Percentiles rank a stretch among this genome's conserved stretches.
phyloP scores from a whole-genome alignment of 140 eudicot species.

The Flaveria floridana region DNA sequence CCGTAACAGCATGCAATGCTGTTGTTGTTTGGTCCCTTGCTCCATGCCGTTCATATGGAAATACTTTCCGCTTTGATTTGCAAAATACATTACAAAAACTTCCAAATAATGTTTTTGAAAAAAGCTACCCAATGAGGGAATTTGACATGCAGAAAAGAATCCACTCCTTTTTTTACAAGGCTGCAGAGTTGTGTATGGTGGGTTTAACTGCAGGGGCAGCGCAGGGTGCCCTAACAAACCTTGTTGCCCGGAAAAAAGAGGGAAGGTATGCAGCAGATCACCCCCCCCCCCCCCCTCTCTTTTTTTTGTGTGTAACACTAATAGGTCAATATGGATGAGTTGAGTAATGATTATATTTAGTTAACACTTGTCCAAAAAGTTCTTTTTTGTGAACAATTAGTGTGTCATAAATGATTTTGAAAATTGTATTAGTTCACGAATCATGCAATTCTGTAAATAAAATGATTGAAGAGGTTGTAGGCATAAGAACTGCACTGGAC shows the following conservation, averaged over 20 bases:
- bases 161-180: slow-evolving; percentile 88
- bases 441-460: no score
- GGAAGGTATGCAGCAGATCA: slow-evolving; percentile 50
- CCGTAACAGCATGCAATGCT: slow-evolving; percentile 92
- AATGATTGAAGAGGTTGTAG: no score
- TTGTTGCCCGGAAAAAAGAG: slow-evolving; percentile 68
- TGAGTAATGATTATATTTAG: no score
- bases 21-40: slow-evolving; percentile 96
- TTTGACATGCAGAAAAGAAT: slow-evolving; percentile 89
- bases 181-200: slow-evolving; percentile 90
- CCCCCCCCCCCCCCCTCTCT: no score
- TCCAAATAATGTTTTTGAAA: slow-evolving; percentile 91
- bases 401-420: no score
- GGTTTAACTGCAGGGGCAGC: slow-evolving; percentile 86
- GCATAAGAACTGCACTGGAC: no score
- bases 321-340: not conserved
- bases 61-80: slow-evolving; percentile 84
- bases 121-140: slow-evolving; percentile 82
- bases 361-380: no score
- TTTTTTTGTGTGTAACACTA: not conserved
- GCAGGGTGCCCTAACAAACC: slow-evolving; percentile 80
- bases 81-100: slow-evolving; percentile 93
- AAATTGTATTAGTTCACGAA: no score
- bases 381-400: no score
- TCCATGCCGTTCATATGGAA: slow-evolving; percentile 97